Evolutionary conservation across 805 yeast species (phyloP), one percentile per base, ranked within the genome.

Genomic region (Cyberlindnera nakhonratchasimensis): DNA sequence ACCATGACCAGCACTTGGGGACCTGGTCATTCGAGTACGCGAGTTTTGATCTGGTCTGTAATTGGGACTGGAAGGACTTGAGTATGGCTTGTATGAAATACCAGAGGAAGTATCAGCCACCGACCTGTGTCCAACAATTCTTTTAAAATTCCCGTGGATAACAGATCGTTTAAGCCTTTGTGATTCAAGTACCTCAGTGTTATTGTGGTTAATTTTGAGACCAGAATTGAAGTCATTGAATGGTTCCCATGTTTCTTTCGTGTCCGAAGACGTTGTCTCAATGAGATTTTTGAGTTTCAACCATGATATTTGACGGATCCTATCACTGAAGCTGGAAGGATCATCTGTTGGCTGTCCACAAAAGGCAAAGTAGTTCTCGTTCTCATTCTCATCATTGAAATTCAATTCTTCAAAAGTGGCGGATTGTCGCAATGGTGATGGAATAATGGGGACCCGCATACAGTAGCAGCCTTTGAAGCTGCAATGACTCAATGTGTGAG

Each of bases 391-490:
- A 18, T 38, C 32, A 25, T 19, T 38, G n/a, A 11, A n/a, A 20
- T n/a, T 11, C 8, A 22, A 22, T 4, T 21, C 36, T 3, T 20
- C 23, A 13, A 16, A 13, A 22, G 20, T 6, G 6, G 5, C n/a
- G 5, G 5, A 13, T 9, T 4, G 7, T 16, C 37, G 43, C 40
- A 50, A 42, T 1, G 47, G 52, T 1, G 52, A 48, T 5, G 45
- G 44, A 12, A 46, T 48, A 25, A 55, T 39, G 19, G 50, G 45
- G 12, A 25, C 32, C 23, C 32, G 17, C 42, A 45, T 38, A 19
- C 54, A 55, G 37, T 39, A 32, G 40, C 58, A 53, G 4, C 31
- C 40, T 6, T 33, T 24, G 31, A 41, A 42, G 9, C 32, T 37
- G 16, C 45, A 37, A 13, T 39, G 37, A 17, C 40, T 31, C 31